These are phyloP conservation scores for Basipetospora chlamydospora DNA, from an alignment of 2,329 filamentous ascomycete species.

Conservation along the genomic window DNA sequence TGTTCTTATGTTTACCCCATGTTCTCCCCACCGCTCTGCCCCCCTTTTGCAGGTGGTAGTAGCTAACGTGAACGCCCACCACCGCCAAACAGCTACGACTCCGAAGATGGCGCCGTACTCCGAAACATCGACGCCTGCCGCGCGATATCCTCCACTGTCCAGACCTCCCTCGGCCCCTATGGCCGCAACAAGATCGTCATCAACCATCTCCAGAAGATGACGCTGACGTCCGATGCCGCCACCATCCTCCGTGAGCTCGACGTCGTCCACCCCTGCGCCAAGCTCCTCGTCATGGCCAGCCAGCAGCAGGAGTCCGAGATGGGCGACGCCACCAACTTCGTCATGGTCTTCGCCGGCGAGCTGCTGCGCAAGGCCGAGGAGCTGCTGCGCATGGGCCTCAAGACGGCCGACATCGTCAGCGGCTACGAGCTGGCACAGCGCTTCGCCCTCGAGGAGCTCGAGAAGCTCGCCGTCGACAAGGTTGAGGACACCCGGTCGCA, in stretches of 20 bases:
- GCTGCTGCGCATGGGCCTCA: conserved; percentile 87
- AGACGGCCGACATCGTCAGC: conserved; percentile 92
- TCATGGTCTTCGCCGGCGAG: conserved; percentile 91
- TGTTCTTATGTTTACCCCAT: conserved; percentile 5
- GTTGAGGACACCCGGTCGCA: conserved; percentile 71
- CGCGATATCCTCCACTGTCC: conserved; percentile 87
- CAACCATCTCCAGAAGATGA: conserved; percentile 99
- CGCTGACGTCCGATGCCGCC: conserved; percentile 91
- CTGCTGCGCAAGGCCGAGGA: conserved; percentile 95
- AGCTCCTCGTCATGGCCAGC: conserved; percentile 94
- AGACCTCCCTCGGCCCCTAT: conserved; percentile 92
- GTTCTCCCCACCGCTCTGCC: conserved; percentile 8
- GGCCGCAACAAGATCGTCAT: conserved; percentile 99
- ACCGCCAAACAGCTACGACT: conserved; percentile 61
- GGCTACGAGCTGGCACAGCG: conserved; percentile 92
- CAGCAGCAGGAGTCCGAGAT: conserved; percentile 99
- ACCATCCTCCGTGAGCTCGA: conserved; percentile 96
- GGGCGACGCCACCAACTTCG: conserved; percentile 95
- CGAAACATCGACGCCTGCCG: conserved; percentile 98
- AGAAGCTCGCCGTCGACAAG: conserved; percentile 83
- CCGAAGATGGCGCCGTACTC: conserved; percentile 95
- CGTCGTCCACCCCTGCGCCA: conserved; percentile 94
- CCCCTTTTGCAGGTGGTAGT: not conserved
- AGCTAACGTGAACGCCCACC: conserved; percentile 15
- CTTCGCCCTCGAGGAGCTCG: conserved; percentile 70